Evolutionary conservation across 768 basidiomycete species (phyloP), one percentile per base, ranked within the genome.

Genomic region (Exsudoporus frostii): DNA sequence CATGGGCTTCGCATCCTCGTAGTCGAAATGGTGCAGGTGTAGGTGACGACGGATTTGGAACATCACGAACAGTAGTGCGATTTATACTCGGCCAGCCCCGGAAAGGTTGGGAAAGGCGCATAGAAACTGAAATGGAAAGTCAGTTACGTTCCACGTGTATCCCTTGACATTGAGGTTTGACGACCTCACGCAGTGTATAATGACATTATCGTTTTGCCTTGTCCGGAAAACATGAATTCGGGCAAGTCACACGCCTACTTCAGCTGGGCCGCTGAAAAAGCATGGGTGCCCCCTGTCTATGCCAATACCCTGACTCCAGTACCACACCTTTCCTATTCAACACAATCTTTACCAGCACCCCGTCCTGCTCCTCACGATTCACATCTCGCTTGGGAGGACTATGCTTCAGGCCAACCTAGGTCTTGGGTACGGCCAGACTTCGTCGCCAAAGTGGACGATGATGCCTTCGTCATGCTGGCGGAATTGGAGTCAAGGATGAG

Each of bases 171-270:
- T 42, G 9, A 24, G 11, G 47, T 37, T 62, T 48, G 50, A 34
- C 24, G 47, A 51, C 6, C 7, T 40, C 39, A 1, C n/a, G 33
- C 65, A 92, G 90, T 81, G 68, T 92, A 85, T 68, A 88, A 92
- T 64, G 92, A 94, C 67, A 87, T 95, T 53, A 75, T 93, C 57
- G 78, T 95, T 44, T 78, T 97, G 40, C 89, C 92, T 25, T 84
- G 86, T 40, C 65, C 81, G 10, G 96, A 98, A 73, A 97, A 98
- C 70, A 98, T 98, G 96, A 98, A 98, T 71, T 75, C 80, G 44
- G 96, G 96, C 51, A 98, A 98, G 71, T 90, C 90, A 5, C 79
- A 96, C 65, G 82, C 87, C 2, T 98, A 86, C 74, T 98, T 94
- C 75, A 82, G 83, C 14, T 98, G 96, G 96, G 92, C 95, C 5